Base-by-base conservation (phyloP, 2,329 filamentous ascomycete species). In the Exophiala lecanii-corni region DNA sequence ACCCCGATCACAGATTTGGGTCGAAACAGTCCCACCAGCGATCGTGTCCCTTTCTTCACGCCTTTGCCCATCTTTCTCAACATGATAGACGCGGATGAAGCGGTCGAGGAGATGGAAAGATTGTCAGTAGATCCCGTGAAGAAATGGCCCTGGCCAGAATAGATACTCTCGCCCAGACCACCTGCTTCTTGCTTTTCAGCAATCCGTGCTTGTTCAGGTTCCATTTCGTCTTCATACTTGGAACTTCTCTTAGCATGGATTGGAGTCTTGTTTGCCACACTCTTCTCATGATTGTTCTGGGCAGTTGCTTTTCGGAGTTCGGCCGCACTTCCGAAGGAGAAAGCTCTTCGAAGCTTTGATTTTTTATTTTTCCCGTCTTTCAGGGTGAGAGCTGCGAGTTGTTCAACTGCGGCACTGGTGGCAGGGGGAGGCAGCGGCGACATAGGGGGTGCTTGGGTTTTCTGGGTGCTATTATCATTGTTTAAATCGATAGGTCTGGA, bases 31-130 rank as follows among this genome's bases (percentile, higher is more conserved):
- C 92, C 92, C 55, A 94, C 94, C 41, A 98, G 78, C 17, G 89
- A 96, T 36, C 89, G 79, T 13, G 84, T 85, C 39, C 88, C 84
- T 67, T 92, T 94, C 76, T 95, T 97, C 81, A 97, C 85, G n/a
- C 91, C 89, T 53, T 89, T 88, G 43, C 92, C 92, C 92, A 98
- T 98, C 71, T 98, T 98, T 40, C 92, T 82, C 54, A 98, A 63
- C 69, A 72, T 72, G 38, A 72, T 65, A 10, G 68, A 72, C 3
- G 69, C 68, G 5, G 70, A 72, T 0, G 69, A 71, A 16, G 68
- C 68, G 4, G 69, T 71, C 1, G 69, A 71, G 2, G 67, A 71
- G 15, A 72, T 67, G 3, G 70, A 72, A 33, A 98, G 68, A 55
- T 97, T 97, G 65, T 98, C 92, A 0, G 88, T 97, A 3, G 92